These are phyloP conservation scores for Lachnellula hyalina DNA, from an alignment of 2,329 filamentous ascomycete genomes.

Conservation along the genomic window DNA sequence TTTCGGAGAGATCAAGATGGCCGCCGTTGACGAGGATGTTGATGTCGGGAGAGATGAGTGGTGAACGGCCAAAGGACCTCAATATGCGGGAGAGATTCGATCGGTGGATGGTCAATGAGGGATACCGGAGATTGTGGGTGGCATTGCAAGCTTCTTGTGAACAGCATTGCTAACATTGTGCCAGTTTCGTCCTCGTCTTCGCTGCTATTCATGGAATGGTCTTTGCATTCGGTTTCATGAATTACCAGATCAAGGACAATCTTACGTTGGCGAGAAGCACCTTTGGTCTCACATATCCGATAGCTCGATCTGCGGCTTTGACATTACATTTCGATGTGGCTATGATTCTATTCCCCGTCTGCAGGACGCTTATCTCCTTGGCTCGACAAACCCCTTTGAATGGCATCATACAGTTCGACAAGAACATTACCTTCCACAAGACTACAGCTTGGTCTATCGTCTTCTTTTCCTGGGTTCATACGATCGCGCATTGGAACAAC, in stretches of 20 bases:
- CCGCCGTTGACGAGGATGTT: constrained; percentile 78
- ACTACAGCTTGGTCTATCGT: constrained; percentile 81
- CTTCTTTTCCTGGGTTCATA: constrained; percentile 84
- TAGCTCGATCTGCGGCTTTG: constrained; percentile 70
- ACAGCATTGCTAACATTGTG: constrained; percentile 26
- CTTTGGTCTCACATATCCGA: constrained; percentile 71
- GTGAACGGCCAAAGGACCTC: constrained; percentile 64
- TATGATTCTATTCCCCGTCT: constrained; percentile 75
- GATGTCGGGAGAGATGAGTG: constrained; percentile 75
- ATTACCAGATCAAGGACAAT: constrained; percentile 75
- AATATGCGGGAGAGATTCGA: constrained; percentile 69
- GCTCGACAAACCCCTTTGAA: constrained; percentile 76
- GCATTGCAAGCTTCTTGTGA: background rate
- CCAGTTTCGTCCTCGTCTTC: constrained; percentile 71
- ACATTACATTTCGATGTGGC: constrained; percentile 78
- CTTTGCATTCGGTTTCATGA: constrained; percentile 74
- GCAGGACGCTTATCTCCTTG: constrained; percentile 77
- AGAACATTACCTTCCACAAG: constrained; percentile 87
- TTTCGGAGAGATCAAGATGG: constrained; percentile 72
- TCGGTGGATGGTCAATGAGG: constrained; percentile 86
- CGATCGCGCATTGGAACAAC: constrained; percentile 83
- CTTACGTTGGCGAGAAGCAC: constrained; percentile 58
- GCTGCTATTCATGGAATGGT: constrained; percentile 68
- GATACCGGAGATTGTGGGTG: constrained; percentile 71
- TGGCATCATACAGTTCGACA: constrained; percentile 82